These are phyloP conservation scores for Colletotrichum truncatum DNA, from an alignment of 2,329 filamentous ascomycete species.

Conservation along the genomic window DNA sequence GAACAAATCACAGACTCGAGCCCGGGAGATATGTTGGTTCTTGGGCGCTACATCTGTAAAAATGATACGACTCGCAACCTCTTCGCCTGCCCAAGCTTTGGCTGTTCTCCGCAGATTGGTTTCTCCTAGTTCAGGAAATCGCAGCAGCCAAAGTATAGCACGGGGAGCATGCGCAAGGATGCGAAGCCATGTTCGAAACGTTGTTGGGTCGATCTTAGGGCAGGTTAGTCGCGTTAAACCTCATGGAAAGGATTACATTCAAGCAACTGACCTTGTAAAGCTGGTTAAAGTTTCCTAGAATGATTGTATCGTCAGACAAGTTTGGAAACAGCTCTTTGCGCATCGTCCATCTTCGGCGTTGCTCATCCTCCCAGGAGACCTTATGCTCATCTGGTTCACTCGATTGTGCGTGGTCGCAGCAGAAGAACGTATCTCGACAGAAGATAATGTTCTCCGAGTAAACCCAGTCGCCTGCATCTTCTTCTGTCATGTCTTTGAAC, in stretches of 20 bases:
- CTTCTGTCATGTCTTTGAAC: constrained; percentile 71
- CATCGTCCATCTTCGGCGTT: constrained; percentile 87
- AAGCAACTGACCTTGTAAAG: constrained; percentile 85
- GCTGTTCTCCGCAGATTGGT: constrained; percentile 85
- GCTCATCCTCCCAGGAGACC: constrained; percentile 85
- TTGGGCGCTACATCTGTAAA: constrained; percentile 99
- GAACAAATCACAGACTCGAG: constrained; percentile 92
- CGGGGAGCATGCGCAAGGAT: constrained; percentile 88
- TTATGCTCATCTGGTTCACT: constrained; percentile 75
- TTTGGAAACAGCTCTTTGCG: constrained; percentile 90
- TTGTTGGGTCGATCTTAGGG: constrained; percentile 90
- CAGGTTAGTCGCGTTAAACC: neutral
- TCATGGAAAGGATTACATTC: neutral
- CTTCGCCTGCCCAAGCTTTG: constrained; percentile 81
- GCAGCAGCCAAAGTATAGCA: constrained; percentile 92
- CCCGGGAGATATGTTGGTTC: constrained; percentile 90
- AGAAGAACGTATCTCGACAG: constrained; percentile 95
- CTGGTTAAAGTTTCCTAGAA: constrained; percentile 98
- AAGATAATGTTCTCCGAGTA: constrained; percentile 98
- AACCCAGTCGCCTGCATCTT: constrained; percentile 82
- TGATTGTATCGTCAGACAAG: constrained; percentile 83
- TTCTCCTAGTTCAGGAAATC: constrained; percentile 94
- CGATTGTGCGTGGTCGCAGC: constrained; percentile 95
- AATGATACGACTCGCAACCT: constrained; percentile 86
- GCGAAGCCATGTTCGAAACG: constrained; percentile 93